phyloP scores from a whole-genome alignment of 805 yeast genomes.

The Jamesozyma lodderae region DNA sequence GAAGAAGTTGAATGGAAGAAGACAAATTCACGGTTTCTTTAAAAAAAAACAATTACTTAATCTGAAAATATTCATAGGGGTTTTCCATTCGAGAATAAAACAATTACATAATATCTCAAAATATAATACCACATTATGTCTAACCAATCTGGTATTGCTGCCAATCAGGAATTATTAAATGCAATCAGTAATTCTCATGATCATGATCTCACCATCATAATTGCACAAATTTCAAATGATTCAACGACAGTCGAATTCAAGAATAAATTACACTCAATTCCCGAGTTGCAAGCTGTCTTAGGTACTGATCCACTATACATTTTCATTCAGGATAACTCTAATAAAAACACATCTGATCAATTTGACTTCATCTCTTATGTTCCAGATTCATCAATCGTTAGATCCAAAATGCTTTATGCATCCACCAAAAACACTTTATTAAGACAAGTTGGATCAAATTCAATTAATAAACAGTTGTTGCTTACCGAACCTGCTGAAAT shows the following conservation, averaged over 20 bases:
- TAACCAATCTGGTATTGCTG: constrained; percentile 52
- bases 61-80: too few relatives aligned
- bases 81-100: too few relatives aligned
- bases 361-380: constrained; percentile 69
- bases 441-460: constrained; percentile 57
- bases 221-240: constrained; percentile 21
- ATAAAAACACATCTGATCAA: constrained; percentile 6
- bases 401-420: constrained; percentile 88
- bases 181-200: constrained; percentile 8
- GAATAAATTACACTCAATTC: constrained; percentile 25
- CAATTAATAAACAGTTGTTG: constrained; percentile 29
- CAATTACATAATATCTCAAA: too few relatives aligned
- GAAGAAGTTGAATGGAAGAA: too few relatives aligned
- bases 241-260: constrained; percentile 15
- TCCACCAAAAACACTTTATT: constrained; percentile 73
- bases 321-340: constrained; percentile 33
- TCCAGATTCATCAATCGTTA: constrained; percentile 76
- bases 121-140: too few relatives aligned
- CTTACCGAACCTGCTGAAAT: constrained; percentile 31
- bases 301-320: constrained; percentile 43
- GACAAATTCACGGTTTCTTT: too few relatives aligned
- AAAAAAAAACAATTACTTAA: too few relatives aligned
- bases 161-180: constrained; percentile 22
- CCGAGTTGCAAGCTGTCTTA: constrained; percentile 33
- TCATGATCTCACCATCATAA: constrained; percentile 9